Evolutionary conservation across 257 asterid species (phyloP), one percentile per base, ranked within the genome.

Genomic region (Mentha longifolia): DNA sequence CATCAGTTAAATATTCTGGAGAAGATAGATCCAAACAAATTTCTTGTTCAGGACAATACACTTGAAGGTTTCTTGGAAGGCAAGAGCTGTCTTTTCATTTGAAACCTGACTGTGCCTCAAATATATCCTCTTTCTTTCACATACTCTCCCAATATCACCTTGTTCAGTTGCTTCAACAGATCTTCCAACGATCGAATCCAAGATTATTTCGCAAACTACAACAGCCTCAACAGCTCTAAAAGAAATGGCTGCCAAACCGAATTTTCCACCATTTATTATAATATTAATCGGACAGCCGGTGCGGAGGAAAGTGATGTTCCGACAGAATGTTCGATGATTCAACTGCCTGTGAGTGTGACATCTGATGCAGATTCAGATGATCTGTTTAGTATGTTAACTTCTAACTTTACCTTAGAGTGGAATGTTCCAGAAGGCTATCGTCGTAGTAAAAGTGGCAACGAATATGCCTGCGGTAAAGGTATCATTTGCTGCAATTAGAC

Each of bases 401-500:
- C 65, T 8, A 61, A 72, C 7, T 82, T 68, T 67, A 55, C 28
- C 4, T 3, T 84, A 2, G 70, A 72, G 56, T 77, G 74, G 78
- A 60, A 62, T 52, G 25, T 74, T 5, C 43, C 72, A 2, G 37
- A 45, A 4, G 45, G 1, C 0, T 82, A 84, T 59, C 1, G 2
- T 4, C 49, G n/a, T 9, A 60, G 4, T 41, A 41, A 10, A 41
- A 41, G 1, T 41, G 46, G 46, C 46, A 8, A 41, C 46, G 46
- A 41, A 10, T 41, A 41, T 41, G 46, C 6, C 46, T 41, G 46
- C 10, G 10, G 13, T 1, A 2, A 42, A 42, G 47, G 47, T 42
- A 42, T 10, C 12, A 10, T 9, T 35, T 35, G 39, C 39, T 35
- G 39, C 39, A 35, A 35, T 35, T 35, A 5, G 39, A 6, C 39